Base-by-base conservation (phyloP, 1,139 yeast species). In the Lodderomyces pseudojiufengensis region DNA sequence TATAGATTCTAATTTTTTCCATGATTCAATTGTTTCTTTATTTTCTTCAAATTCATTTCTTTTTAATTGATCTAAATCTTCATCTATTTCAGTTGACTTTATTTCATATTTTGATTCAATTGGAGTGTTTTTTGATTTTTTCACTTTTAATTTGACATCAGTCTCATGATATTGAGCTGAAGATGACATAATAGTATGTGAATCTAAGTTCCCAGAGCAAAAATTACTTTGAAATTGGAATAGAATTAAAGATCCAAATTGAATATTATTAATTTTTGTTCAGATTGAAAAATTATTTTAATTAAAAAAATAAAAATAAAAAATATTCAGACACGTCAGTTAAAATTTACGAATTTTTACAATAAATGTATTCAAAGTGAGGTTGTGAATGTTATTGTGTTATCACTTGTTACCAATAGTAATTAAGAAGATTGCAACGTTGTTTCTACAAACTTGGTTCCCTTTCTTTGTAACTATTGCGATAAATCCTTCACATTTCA, bases 1-100 rank as follows among this genome's bases (percentile, higher is more conserved):
- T 46, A 64, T 58, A 20, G 58, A 41, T 46, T 67, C 73, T 33
- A 65, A 51, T 33, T 52, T 50, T 27, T 46, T 41, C 33, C 65
- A 55, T 4, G 70, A 61, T 20, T 54, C 55, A 32, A 50, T 49
- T 29, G 59, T 61, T 37, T 64, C 65, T 42, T 57, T 50, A 22
- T 58, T 44, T 32, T 63, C 65, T 29, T 61, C 55, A 37, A 52
- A 56, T 40, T 54, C 50, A 15, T 57, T 53, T 40, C 60, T 49
- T 41, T 65, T 64, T 20, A 45, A 43, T 11, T 41, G 44, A 9
- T 51, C 61, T 12, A 46, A 51, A 20, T 54, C 52, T 25, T 41
- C 46, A 23, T 42, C 47, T 11, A 48, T 53, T 10, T 36, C 32
- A 12, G 40, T 39, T n/a, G n/a, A n/a, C n/a, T n/a, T n/a, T n/a